A percentile compares a stretch with the other conserved stretches of the same genome.
These are phyloP conservation scores for Fomitiporia mediterranea DNA, from an alignment of 1,284 basidiomycete genomes.

Conservation along the genomic window DNA sequence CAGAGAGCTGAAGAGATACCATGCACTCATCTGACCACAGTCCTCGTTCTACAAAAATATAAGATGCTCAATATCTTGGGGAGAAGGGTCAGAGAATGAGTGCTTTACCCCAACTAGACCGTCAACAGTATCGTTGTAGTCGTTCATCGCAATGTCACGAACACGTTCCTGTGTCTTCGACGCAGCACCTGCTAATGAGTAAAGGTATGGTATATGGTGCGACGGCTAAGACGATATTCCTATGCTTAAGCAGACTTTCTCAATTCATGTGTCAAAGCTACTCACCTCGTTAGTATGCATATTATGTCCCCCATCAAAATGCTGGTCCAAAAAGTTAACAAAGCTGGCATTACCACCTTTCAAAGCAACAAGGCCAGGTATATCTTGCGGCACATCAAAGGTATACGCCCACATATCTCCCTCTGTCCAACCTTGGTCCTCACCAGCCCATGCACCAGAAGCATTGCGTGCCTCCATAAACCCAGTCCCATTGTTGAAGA, in stretches of 20 bases:
- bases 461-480: constrained; percentile 79
- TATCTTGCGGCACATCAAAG: constrained; percentile 71
- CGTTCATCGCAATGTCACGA: constrained; percentile 52
- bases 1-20: constrained; percentile 79
- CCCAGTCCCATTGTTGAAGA: constrained; percentile 71
- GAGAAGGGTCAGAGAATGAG: background rate
- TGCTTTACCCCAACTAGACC: constrained; percentile 61
- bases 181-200: constrained; percentile 65
- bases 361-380: constrained; percentile 56
- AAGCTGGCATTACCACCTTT: constrained; percentile 65
- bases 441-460: constrained; percentile 69
- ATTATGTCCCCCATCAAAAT: constrained; percentile 77
- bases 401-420: constrained; percentile 84
- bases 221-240: constrained; percentile 47
- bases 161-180: constrained; percentile 69
- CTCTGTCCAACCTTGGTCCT: constrained; percentile 72
- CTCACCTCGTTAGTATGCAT: constrained; percentile 78
- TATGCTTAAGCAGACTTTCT: background rate
- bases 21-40: constrained; percentile 86
- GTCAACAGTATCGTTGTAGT: constrained; percentile 66
- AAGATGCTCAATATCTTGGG: background rate
- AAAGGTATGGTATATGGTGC: constrained; percentile 81
- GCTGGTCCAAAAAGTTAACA: constrained; percentile 65
- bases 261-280: constrained; percentile 2
- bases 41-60: constrained; percentile 69